Evolutionary conservation across 176 grass and related monocot genomes (phyloP).

Genomic region (Phoenix roebelenii): DNA sequence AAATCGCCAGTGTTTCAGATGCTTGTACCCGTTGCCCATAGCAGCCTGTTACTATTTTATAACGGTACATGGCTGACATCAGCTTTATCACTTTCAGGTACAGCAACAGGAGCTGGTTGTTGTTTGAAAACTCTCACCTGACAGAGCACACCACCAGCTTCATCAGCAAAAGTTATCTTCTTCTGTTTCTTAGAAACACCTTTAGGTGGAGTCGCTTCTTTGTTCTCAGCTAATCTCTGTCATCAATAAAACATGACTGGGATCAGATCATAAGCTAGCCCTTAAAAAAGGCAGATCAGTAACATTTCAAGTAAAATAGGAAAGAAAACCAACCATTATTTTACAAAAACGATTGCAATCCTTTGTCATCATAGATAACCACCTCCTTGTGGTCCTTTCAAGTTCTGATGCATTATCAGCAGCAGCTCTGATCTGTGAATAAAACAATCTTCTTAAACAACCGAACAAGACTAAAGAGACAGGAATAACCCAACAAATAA

Average conservation of each 20-base stretch:
- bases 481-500: neutral
- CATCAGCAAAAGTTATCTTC: slow-evolving; percentile 88
- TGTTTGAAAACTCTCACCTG: slow-evolving; percentile 57
- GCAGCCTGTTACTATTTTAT: no score
- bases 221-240: slow-evolving; percentile 50
- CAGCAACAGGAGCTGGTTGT: slow-evolving; percentile 15
- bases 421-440: slow-evolving; percentile 53
- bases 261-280: slow-evolving; percentile 6
- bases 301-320: slow-evolving; percentile 10
- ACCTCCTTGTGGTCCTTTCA: slow-evolving; percentile 69
- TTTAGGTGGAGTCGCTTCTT: slow-evolving; percentile 17
- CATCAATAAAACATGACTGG: slow-evolving; percentile 22
- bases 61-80: neutral
- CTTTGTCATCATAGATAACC: slow-evolving; percentile 77
- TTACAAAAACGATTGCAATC: slow-evolving; percentile 98
- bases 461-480: slow-evolving; percentile 8
- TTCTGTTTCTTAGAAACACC: slow-evolving; percentile 32
- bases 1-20: no score
- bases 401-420: slow-evolving; percentile 59
- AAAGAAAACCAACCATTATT: slow-evolving; percentile 64
- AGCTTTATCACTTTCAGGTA: slow-evolving; percentile 25
- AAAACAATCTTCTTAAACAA: slow-evolving; percentile 12
- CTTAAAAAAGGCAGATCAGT: slow-evolving; percentile 12
- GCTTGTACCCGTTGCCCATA: no score
- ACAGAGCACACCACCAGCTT: slow-evolving; percentile 78